Evolutionary conservation across 306 rosid species (phyloP).

Genomic region (Prunus campanulata): DNA sequence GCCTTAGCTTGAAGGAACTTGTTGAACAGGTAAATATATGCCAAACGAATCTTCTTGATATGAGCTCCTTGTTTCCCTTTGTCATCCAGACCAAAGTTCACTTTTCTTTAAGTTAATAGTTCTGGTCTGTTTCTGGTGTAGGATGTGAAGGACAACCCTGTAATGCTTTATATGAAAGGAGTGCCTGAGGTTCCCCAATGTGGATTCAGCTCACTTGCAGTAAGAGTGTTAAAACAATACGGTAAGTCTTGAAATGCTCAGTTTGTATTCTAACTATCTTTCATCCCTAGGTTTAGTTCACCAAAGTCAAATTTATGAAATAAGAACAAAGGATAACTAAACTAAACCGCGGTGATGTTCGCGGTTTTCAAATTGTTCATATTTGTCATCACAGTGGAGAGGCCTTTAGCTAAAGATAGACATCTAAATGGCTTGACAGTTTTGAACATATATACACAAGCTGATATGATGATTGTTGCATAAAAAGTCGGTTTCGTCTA

Average conservation of each 20-base stretch:
- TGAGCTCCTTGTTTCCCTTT: background rate
- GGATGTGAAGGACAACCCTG: constrained; percentile 80
- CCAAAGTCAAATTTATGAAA: background rate
- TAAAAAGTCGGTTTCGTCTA: background rate
- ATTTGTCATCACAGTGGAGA: background rate
- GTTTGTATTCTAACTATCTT: no score
- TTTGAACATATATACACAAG: background rate
- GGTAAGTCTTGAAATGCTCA: constrained; percentile 31
- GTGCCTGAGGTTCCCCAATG: constrained; percentile 75
- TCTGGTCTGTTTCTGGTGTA: constrained; percentile 25
- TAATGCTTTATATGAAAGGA: constrained; percentile 87
- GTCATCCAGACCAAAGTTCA: background rate
- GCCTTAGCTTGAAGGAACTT: constrained; percentile 52
- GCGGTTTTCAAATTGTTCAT: background rate
- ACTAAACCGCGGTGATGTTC: background rate
- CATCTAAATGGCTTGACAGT: background rate
- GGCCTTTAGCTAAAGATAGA: background rate
- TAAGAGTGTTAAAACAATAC: constrained; percentile 59
- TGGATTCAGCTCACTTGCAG: constrained; percentile 85
- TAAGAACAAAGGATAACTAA: background rate
- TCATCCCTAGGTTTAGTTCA: background rate
- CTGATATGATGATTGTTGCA: background rate
- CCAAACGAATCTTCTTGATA: background rate
- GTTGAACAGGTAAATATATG: constrained; percentile 62
- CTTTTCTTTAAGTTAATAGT: background rate